Evolutionary conservation across 2,329 filamentous ascomycete genomes (phyloP), one percentile per base, ranked within the genome.

Genomic region (Colletotrichum eremochloae): DNA sequence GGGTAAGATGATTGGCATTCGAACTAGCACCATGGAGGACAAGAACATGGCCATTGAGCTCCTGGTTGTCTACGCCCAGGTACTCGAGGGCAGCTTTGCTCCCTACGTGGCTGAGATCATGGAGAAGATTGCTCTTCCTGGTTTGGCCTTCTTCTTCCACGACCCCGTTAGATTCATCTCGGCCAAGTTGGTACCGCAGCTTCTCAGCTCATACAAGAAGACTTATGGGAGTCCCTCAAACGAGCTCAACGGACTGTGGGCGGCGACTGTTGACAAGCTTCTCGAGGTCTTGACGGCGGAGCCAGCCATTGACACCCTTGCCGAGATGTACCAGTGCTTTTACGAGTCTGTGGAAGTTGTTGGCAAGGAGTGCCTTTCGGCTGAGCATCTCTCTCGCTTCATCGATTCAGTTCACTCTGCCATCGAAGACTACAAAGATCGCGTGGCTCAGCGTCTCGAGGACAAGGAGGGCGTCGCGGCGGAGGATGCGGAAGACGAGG

Each of bases 1-100:
- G 84, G 96, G 96, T 76, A 98, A 98, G 86, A 94, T 97, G 82
- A 98, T 99, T 79, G 96, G 96, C 75, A 99, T 99, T 84, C 95
- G 95, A 85, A 99, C 96, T 9, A 97, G 94, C 81, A 94, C 93
- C 12, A 92, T 99, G 82, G 96, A 99, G 78, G 96, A 99, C 84
- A 99, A 99, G 86, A 95, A 98, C 82, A 98, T 97, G 89, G 96
- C 96, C n/a, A 98, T 99, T 75, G 96, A 99, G 83, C 90, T 99
- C 65, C 93, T 99, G 73, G 95, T 97, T 58, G 96, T 99, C 74
- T 99, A 99, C 79, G 96, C 96, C 1, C 95, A 98, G 81, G 95
- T 97, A 36, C 88, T 99, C n/a, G 94, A 98, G 80, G 94, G 89
- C 31, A 90, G 93, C 40, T 99, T 99, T 80, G 95, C 96, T 66